These are phyloP conservation scores for Aspergillus brasiliensis DNA, from an alignment of 2,329 filamentous ascomycete genomes.

Conservation along the genomic window DNA sequence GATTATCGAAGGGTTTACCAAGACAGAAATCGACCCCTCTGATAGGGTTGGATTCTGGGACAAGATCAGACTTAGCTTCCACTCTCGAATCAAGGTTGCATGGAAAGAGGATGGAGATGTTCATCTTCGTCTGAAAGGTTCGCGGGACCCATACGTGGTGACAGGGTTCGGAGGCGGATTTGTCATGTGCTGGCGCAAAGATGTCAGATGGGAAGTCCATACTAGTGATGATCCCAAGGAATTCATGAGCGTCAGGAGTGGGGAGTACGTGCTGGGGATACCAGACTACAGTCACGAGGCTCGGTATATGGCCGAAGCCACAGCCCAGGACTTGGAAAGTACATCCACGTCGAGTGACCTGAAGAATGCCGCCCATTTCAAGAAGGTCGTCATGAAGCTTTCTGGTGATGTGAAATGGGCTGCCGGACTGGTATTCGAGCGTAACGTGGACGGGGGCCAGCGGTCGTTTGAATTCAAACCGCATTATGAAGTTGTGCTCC, in stretches of 20 bases:
- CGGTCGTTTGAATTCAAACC: constrained; percentile 87
- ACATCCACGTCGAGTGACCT: constrained; percentile 63
- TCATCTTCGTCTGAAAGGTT: constrained; percentile 83
- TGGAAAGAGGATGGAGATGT: constrained; percentile 98
- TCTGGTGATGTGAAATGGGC: constrained; percentile 95
- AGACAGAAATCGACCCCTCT: constrained; percentile 89
- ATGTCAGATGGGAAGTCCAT: constrained; percentile 85
- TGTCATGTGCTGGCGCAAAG: constrained; percentile 97
- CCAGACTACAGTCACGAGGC: constrained; percentile 92
- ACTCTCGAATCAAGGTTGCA: constrained; percentile 82
- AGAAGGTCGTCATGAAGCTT: constrained; percentile 98
- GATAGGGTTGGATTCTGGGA: constrained; percentile 98
- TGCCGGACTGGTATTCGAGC: constrained; percentile 88
- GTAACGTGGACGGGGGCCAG: constrained; percentile 69
- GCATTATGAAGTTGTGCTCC: constrained; percentile 88
- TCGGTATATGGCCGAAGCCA: constrained; percentile 59
- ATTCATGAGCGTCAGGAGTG: constrained; percentile 94
- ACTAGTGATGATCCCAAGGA: constrained; percentile 83
- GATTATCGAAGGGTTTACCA: constrained; percentile 95
- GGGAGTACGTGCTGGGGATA: constrained; percentile 90
- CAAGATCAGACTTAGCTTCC: constrained; percentile 91
- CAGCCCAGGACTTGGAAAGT: constrained; percentile 58
- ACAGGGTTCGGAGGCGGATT: constrained; percentile 93
- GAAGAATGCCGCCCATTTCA: constrained; percentile 81
- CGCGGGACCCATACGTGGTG: constrained; percentile 89